Evolutionary conservation across 1,139 yeast genomes (phyloP), one percentile per base, ranked within the genome.

Genomic region (Hanseniaspora uvarum): DNA sequence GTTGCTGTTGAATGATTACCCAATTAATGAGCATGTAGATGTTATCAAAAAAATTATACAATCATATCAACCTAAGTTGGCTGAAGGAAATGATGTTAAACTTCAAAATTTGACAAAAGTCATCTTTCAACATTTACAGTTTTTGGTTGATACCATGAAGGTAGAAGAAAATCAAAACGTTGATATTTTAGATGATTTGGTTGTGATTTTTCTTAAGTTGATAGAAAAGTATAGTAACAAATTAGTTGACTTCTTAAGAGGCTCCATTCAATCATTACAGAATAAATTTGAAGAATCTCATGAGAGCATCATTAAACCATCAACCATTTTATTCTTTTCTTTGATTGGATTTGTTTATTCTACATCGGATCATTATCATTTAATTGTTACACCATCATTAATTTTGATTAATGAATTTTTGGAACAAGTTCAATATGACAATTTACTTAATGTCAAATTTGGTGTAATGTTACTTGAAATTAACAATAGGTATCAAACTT

Each of bases 351-450:
- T 76, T 55, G 65, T 89, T 11, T 94, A 85, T 64, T 88, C 98
- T 0, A 86, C 96, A 0, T 92, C 98, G 0, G 99, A 94, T 72
- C 94, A 88, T 64, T 92, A 86, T 68, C 97, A 94, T 72, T 74
- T 87, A 58, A 83, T 92, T 18, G 89, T 83, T 4, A 88, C 96
- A 0, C 96, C 97, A 2, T 77, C 94, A 1, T 71, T 80, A 38
- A 76, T 92, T 40, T 68, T 87, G 45, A 79, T 88, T 72, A 78
- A 83, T 54, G 92, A 87, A 66, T 73, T 79, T 24, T 70, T 89
- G 53, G 79, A 83, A 40, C 78, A 76, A 57, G 63, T 75, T 34
- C 70, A 75, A 37, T 65, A 70, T 28, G 65, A 66, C 28, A 41
- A 16, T 38, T 56, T 71, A 28, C 66, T 66, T 12, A 75, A 72